Evolutionary conservation across 1,284 basidiomycete genomes (phyloP).

Genomic region (Chalciporus piperatoides): DNA sequence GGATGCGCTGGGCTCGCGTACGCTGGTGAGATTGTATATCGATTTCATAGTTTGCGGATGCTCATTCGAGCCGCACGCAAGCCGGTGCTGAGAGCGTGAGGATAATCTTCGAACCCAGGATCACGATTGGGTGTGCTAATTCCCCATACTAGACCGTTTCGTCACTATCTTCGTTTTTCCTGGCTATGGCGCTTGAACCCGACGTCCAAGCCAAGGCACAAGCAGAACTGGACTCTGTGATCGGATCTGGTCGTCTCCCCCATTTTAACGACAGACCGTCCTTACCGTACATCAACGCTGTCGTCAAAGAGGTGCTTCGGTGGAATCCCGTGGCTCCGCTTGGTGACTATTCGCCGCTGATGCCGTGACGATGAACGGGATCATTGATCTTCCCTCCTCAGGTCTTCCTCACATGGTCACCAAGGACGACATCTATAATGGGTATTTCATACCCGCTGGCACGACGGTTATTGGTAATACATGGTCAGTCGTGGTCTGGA

Average conservation of each 20-base stretch:
- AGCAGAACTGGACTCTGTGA: conserved; percentile 41
- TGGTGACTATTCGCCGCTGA: conserved; percentile 32
- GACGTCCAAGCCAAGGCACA: conserved; percentile 45
- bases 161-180: conserved; percentile 42
- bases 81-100: conserved; percentile 33
- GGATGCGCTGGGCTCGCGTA: conserved; percentile 34
- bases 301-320: conserved; percentile 49
- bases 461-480: conserved; percentile 38
- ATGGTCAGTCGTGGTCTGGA: conserved; percentile 33
- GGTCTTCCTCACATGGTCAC: conserved; percentile 45
- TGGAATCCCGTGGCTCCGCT: conserved; percentile 52
- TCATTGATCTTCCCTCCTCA: conserved; percentile 21
- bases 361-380: conserved; percentile 9
- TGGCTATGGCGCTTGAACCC: conserved; percentile 48
- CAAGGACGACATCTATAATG: conserved; percentile 36
- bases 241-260: conserved; percentile 42
- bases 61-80: conserved; percentile 13
- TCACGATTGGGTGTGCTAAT: conserved; percentile 10
- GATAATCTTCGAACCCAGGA: neutral
- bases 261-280: conserved; percentile 43
- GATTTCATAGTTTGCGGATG: neutral
- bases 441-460: conserved; percentile 41
- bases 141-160: conserved; percentile 38
- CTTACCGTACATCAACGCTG: conserved; percentile 43
- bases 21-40: conserved; percentile 22